A percentile compares a stretch with the other conserved stretches of the same genome.
These are phyloP conservation scores for Posidonia oceanica DNA, from an alignment of 116 monocot species.

Conservation along the genomic window DNA sequence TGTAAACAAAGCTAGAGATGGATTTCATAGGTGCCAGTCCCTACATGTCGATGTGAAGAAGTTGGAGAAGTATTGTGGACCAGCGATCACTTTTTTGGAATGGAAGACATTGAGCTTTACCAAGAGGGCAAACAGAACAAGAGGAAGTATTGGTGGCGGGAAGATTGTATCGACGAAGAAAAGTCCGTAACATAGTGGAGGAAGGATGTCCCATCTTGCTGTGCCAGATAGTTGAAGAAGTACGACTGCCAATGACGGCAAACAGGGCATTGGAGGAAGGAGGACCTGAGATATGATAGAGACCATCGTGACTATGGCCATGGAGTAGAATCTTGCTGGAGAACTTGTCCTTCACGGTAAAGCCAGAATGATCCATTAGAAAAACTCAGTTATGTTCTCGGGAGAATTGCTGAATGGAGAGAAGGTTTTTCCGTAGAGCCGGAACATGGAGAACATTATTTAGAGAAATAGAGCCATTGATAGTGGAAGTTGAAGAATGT, in stretches of 20 bases:
- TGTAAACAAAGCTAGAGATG: too few species aligned
- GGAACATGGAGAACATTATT: not conserved
- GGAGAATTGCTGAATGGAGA: not conserved
- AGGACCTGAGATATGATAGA: not conserved
- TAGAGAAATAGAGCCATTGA: not conserved
- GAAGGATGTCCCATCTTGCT: not conserved
- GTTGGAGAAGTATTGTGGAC: too few species aligned
- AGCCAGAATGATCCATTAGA: not conserved
- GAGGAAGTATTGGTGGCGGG: not conserved
- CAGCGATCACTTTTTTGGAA: not conserved
- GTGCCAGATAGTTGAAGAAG: not conserved
- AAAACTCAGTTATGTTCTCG: not conserved
- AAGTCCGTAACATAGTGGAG: not conserved
- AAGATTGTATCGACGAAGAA: not conserved
- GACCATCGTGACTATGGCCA: not conserved
- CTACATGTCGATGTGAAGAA: too few species aligned
- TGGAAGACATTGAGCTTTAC: not conserved
- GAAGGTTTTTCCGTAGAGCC: not conserved
- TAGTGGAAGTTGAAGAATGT: not conserved
- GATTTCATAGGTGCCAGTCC: too few species aligned
- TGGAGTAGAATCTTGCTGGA: not conserved
- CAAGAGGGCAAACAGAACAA: not conserved
- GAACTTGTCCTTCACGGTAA: not conserved
- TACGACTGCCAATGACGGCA: fast-evolving
- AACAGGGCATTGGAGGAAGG: not conserved